Base-by-base conservation (phyloP, 306 rosid species). In the Vigna mungo region DNA sequence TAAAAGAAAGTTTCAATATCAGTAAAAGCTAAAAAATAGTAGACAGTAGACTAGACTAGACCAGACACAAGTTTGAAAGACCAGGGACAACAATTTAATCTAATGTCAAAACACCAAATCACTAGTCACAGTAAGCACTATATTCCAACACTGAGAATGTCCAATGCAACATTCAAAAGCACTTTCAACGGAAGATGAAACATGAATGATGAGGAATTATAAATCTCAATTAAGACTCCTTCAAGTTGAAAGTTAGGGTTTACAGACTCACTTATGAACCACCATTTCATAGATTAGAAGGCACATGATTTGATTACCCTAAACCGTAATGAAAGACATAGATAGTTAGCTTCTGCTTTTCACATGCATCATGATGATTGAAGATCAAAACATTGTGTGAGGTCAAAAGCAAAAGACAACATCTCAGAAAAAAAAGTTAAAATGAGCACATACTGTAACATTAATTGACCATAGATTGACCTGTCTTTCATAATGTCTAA, bases 381-480 rank as follows among this genome's bases (percentile, higher is more conserved):
- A 70, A 70, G 47, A 70, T 27, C 60, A 15, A 48, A 48, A 48
- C 74, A 48, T n/a, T 27, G 9, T 48, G 6, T 59, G 47, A 46
- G 73, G 55, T 68, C 46, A 69, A 49, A 69, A 49, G 60, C 34
- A 51, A 30, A 49, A 9, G 47, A 49, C 12, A 47, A 68, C 13
- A 47, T 10, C 41, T 30, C 17, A 32, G 11, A 4, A 9, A 46
- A 46, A 30, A 70, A 69, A 70, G 25, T 16, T 27, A n/a, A 30
- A 69, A 70, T 30, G 7, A 48, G 16, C 30, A 49, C 46, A 70
- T 10, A 9, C 47, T 70, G 43, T 68, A 30, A 70, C 60, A 70
- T 49, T 30, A 69, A 25, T 48, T 69, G 56, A 17, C 75, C 55
- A 15, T 32, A 70, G 44, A 15, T n/a, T n/a, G 23, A 47, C 43